phyloP scores from a whole-genome alignment of 768 basidiomycete species.

The Thelephora aurantiotincta region DNA sequence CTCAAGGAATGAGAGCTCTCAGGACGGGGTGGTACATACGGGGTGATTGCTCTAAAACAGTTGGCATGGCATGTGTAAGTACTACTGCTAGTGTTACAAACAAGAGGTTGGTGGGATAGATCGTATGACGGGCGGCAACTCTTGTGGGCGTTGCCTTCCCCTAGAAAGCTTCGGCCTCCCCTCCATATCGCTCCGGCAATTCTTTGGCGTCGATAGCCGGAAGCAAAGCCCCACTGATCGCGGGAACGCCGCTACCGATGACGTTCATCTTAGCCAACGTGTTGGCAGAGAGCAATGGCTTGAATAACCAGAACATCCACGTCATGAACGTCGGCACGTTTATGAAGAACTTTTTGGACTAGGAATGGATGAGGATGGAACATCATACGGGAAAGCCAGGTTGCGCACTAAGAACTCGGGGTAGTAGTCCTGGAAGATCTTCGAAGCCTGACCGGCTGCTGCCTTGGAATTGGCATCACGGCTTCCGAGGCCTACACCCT shows the following conservation, averaged over 20 bases:
- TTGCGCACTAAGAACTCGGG: constrained; percentile 58
- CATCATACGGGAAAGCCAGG: neutral
- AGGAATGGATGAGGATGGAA: neutral
- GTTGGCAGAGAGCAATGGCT: constrained; percentile 50
- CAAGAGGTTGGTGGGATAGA: no score
- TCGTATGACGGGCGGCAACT: no score
- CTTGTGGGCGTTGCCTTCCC: constrained; percentile 3
- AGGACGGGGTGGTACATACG: neutral
- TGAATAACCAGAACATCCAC: constrained; percentile 81
- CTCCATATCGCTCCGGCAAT: constrained; percentile 62
- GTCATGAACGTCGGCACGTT: constrained; percentile 64
- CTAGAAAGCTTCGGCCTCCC: constrained; percentile 40
- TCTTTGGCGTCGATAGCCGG: constrained; percentile 39
- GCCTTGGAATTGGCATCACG: constrained; percentile 64
- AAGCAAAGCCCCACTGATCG: constrained; percentile 46
- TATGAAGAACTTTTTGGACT: constrained; percentile 71
- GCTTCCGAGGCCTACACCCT: constrained; percentile 45
- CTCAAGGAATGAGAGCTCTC: neutral
- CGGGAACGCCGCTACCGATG: constrained; percentile 47
- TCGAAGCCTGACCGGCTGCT: constrained; percentile 61
- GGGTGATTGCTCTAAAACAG: no score
- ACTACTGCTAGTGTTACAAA: no score
- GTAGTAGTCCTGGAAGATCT: constrained; percentile 65
- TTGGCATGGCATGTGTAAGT: no score
- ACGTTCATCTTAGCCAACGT: constrained; percentile 77